These are phyloP conservation scores for Verbena officinalis DNA, from an alignment of 257 asterid species.

Conservation along the genomic window DNA sequence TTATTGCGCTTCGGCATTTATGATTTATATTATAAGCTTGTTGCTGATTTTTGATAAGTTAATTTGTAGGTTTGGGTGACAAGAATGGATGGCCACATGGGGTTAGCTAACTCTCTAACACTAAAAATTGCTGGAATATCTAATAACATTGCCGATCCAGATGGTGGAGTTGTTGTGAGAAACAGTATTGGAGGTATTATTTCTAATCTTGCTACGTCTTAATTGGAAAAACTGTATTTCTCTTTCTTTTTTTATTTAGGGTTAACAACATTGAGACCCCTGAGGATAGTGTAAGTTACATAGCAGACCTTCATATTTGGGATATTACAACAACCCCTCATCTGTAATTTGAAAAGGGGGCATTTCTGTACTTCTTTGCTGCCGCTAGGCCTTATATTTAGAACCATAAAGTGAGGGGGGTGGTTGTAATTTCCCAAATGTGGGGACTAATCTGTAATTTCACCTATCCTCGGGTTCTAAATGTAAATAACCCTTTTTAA, in stretches of 20 bases:
- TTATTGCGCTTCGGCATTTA: conserved; percentile 24
- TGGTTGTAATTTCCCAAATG: no score
- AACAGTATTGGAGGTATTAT: conserved; percentile 60
- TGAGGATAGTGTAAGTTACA: no score
- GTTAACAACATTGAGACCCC: not conserved
- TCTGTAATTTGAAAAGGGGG: no score
- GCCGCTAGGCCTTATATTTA: no score
- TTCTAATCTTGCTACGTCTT: conserved; percentile 11
- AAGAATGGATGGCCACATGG: conserved; percentile 99
- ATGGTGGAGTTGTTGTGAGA: conserved; percentile 78
- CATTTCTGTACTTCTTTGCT: no score
- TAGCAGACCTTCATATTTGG: no score
- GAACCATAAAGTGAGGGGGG: no score
- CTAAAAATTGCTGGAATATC: conserved; percentile 71
- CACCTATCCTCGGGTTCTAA: no score
- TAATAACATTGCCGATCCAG: conserved; percentile 56
- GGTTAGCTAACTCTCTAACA: conserved; percentile 88
- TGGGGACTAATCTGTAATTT: no score
- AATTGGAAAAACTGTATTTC: no score
- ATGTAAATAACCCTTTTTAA: no score
- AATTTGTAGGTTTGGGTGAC: conserved; percentile 78
- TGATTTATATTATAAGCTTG: not conserved
- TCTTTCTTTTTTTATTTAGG: conserved; percentile 18
- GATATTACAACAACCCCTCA: no score
- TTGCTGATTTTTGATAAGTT: conserved; percentile 19